Percentiles rank a stretch among this genome's conserved stretches.
phyloP scores from a whole-genome alignment of 371 early-diverging fungal species.

The Mucor racemosus region DNA sequence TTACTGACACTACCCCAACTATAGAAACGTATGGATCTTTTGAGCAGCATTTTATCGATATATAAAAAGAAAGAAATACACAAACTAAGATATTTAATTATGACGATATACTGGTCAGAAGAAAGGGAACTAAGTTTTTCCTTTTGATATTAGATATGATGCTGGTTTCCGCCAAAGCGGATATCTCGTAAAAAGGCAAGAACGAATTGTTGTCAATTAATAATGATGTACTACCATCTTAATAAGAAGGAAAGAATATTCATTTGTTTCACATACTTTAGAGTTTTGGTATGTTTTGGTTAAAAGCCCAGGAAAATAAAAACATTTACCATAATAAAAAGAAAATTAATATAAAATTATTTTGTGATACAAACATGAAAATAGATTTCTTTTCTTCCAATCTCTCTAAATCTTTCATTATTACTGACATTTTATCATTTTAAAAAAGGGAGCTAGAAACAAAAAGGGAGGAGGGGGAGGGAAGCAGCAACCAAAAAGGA shows the following conservation, averaged over 20 bases:
- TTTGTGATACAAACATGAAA: conserved; percentile 7
- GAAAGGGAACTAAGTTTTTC: background rate
- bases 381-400: background rate
- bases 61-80: background rate
- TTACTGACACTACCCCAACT: background rate
- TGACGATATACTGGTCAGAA: background rate
- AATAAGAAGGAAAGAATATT: background rate
- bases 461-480: too few relatives aligned
- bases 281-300: conserved; percentile 1
- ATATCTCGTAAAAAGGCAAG: background rate
- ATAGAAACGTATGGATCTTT: background rate
- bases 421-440: background rate
- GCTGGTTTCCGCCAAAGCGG: conserved; percentile 1
- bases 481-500: background rate
- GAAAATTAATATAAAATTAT: background rate
- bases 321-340: conserved; percentile 7
- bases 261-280: conserved; percentile 1
- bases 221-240: background rate
- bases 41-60: background rate
- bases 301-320: conserved; percentile 2
- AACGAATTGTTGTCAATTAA: conserved; percentile 4
- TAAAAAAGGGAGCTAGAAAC: background rate
- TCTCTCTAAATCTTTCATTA: background rate
- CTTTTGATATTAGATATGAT: background rate
- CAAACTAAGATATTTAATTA: background rate